Percentiles rank a stretch among this genome's conserved stretches.
These are phyloP conservation scores for Physcomitrellopsis africana DNA, from an alignment of 225 moss, liverwort and hornwort species.

Conservation along the genomic window DNA sequence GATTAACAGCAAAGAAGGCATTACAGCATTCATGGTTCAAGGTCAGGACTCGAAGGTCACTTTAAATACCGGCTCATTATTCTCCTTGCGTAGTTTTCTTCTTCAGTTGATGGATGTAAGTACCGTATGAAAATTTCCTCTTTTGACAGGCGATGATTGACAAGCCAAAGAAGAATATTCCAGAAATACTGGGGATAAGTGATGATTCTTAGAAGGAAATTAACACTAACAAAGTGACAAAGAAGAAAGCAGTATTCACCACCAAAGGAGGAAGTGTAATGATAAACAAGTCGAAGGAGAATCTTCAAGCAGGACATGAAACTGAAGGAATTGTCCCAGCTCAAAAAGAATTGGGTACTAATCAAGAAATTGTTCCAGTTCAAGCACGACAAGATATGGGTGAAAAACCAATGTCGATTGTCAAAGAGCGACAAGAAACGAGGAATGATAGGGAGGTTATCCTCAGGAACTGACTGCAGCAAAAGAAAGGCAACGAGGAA, in stretches of 20 bases:
- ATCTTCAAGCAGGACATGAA: background rate
- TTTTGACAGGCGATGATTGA: slow-evolving; percentile 29
- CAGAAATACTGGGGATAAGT: background rate
- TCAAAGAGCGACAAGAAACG: slow-evolving; percentile 11
- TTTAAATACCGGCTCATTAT: background rate
- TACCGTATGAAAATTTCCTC: background rate
- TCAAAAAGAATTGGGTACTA: background rate
- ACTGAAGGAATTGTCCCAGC: background rate
- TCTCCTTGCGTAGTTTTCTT: background rate
- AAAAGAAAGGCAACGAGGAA: background rate
- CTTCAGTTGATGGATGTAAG: background rate
- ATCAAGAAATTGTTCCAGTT: background rate
- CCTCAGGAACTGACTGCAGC: slow-evolving; percentile 6
- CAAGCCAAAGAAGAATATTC: background rate
- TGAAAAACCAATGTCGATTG: background rate
- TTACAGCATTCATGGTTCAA: slow-evolving; percentile 83
- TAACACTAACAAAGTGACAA: background rate
- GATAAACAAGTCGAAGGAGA: background rate
- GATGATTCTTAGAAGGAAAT: background rate
- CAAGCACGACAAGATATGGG: background rate
- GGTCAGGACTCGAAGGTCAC: slow-evolving; percentile 28
- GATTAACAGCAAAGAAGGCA: slow-evolving; percentile 72
- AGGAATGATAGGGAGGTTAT: background rate
- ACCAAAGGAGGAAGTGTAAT: background rate
- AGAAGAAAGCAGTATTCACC: background rate